Conservation (phyloP, 169 alveolate genomes). For the Miamiensis avidus region DNA sequence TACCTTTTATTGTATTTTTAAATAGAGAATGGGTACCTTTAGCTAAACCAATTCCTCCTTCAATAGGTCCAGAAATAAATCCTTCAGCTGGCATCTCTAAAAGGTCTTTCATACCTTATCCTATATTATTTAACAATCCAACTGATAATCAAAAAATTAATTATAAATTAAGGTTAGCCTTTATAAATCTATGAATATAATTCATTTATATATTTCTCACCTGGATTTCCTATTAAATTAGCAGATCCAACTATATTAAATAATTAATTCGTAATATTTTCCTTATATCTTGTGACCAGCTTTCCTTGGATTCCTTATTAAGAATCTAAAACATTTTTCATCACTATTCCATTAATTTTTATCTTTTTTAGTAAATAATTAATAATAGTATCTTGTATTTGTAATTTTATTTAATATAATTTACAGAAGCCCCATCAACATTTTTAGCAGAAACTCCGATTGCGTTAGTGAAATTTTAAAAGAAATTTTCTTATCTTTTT, state of each 20-base stretch:
- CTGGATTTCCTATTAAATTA: conserved; percentile 77
- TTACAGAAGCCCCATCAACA: conserved; percentile 23
- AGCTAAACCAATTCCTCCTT: conserved; percentile 82
- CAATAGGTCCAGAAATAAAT: conserved; percentile 81
- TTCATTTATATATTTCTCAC: no score
- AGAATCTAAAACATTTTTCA: conserved; percentile 65
- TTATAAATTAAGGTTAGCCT: no score
- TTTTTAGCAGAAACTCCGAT: conserved; percentile 4
- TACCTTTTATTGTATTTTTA: conserved; percentile 80
- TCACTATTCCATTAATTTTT: conserved; percentile 54
- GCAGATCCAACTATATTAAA: conserved; percentile 54
- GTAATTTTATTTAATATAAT: no score
- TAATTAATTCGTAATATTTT: conserved; percentile 37
- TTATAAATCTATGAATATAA: neutral
- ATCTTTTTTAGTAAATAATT: neutral
- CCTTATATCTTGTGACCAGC: conserved; percentile 47
- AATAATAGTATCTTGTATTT: neutral
- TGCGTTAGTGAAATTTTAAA: conserved; percentile 6
- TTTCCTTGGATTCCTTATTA: conserved; percentile 35
- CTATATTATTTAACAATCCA: conserved; percentile 59
- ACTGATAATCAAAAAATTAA: neutral
- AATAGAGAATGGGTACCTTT: conserved; percentile 77
- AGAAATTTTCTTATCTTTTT: neutral
- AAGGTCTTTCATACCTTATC: conserved; percentile 83
- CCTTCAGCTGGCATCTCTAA: conserved; percentile 85